Evolutionary conservation across 208 protist species (phyloP), one percentile per base, ranked within the genome.

Genomic region (Trypanosoma boissoni): DNA sequence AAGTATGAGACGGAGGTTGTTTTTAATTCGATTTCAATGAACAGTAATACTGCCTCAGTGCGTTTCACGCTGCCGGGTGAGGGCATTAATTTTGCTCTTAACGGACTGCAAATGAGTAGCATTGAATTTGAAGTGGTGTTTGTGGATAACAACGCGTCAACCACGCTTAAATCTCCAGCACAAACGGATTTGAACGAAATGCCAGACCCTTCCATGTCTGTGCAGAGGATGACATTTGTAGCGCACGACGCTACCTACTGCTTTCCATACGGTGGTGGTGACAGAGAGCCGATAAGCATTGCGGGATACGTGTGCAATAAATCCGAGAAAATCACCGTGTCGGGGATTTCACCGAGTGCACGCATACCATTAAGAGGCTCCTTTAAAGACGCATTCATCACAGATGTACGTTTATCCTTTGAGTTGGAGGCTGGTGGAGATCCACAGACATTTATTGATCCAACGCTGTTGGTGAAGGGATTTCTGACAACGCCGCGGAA

Each of bases 41-140:
- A 32, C 27, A 65, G 68, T 49, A 53, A 26, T 32, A 67, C 41
- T 10, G 74, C 64, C 3, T 61, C 66, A 23, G 61, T 92, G 42
- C 74, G 77, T 39, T 92, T 92, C 58, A 89, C 82, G 0, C 71
- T 89, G 2, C 74, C 86, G 0, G 86, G 74, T 31, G 48, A 49
- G 2, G 65, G 58, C 41, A 68, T 88, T 27, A 60, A 72, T 28
- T 70, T 92, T 52, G 64, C 69, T 10, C 14, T 86, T n/a, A 27
- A 28, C 2, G 69, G 68, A 20, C 46, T 92, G 21, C 39, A 41
- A 24, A 83, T 88, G 34, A 77, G 71, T 16, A 65, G 69, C 5
- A 71, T 92, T 14, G 74, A 87, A 61, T 88, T 92, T 58, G 86
- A 92, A 32, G 57, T 71, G 27, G 28, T 54, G 53, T 57, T 92